Percentiles rank a stretch among this genome's conserved stretches.
Evolutionary conservation across 768 basidiomycete species (phyloP).

Genomic region (Tubosaeta brunneosetosa): DNA sequence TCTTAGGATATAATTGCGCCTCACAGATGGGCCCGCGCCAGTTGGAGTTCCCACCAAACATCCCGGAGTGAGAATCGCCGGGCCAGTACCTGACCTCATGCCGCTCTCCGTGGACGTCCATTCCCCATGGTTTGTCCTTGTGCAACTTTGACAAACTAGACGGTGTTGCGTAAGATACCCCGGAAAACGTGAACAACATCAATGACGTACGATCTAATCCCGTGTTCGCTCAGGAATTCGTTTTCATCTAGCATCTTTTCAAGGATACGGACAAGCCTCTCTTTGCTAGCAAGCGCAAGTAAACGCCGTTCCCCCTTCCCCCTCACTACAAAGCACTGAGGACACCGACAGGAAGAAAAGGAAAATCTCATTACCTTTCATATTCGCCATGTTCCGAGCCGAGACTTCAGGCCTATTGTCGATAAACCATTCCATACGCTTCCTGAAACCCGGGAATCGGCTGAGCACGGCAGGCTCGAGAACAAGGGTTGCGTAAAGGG

Average conservation of each 20-base stretch:
- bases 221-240: slow-evolving; percentile 94
- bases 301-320: slow-evolving; percentile 86
- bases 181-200: neutral
- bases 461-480: slow-evolving; percentile 87
- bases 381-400: slow-evolving; percentile 92
- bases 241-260: slow-evolving; percentile 97
- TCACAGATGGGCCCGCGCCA: slow-evolving; percentile 90
- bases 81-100: slow-evolving; percentile 98
- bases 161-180: slow-evolving; percentile 6
- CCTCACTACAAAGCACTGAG: slow-evolving; percentile 25
- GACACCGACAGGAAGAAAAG: neutral
- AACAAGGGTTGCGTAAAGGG: slow-evolving; percentile 91
- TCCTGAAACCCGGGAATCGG: slow-evolving; percentile 96
- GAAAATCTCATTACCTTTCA: slow-evolving; percentile 56
- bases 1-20: slow-evolving; percentile 11
- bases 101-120: slow-evolving; percentile 87
- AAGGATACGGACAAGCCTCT: slow-evolving; percentile 80
- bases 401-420: slow-evolving; percentile 88
- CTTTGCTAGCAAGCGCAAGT: slow-evolving; percentile 87
- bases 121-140: slow-evolving; percentile 90
- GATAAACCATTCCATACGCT: slow-evolving; percentile 98
- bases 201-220: slow-evolving; percentile 82
- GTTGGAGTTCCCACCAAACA: slow-evolving; percentile 99
- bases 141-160: slow-evolving; percentile 84
- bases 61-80: slow-evolving; percentile 92